These are phyloP conservation scores for Fomitiporia mediterranea DNA, from an alignment of 1,284 basidiomycete species.

Conservation along the genomic window DNA sequence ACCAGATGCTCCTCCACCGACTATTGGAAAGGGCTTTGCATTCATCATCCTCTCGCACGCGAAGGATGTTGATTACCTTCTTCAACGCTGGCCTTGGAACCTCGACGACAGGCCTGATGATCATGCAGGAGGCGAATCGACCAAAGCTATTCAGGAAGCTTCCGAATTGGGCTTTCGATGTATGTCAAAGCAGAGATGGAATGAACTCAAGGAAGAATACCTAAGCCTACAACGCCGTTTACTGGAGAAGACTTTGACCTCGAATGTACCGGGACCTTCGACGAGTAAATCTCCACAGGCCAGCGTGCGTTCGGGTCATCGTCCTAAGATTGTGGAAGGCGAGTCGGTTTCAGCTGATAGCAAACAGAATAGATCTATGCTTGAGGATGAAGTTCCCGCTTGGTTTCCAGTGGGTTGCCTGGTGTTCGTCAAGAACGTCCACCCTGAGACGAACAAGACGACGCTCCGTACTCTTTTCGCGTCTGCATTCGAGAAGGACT, in stretches of 20 bases:
- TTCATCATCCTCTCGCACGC: conserved; percentile 48
- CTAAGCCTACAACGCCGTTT: conserved; percentile 48
- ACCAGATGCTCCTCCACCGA: conserved; percentile 35
- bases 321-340: not conserved
- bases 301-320: not conserved
- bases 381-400: not conserved
- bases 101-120: conserved; percentile 10
- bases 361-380: not conserved
- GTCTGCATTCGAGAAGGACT: conserved; percentile 32
- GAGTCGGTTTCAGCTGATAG: not conserved
- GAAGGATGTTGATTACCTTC: conserved; percentile 39
- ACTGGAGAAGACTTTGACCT: conserved; percentile 40
- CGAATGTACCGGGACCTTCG: conserved; percentile 25
- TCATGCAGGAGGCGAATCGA: conserved; percentile 9
- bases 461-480: conserved; percentile 59
- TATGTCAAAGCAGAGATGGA: conserved; percentile 56
- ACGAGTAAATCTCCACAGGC: not conserved
- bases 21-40: conserved; percentile 68
- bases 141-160: conserved; percentile 35
- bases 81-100: conserved; percentile 58
- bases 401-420: conserved; percentile 60
- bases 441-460: conserved; percentile 72
- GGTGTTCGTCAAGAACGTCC: conserved; percentile 62
- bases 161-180: conserved; percentile 52
- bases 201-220: conserved; percentile 58